These are phyloP conservation scores for Rhizopogon sp. DNA, from an alignment of 768 basidiomycete species.

Conservation along the genomic window DNA sequence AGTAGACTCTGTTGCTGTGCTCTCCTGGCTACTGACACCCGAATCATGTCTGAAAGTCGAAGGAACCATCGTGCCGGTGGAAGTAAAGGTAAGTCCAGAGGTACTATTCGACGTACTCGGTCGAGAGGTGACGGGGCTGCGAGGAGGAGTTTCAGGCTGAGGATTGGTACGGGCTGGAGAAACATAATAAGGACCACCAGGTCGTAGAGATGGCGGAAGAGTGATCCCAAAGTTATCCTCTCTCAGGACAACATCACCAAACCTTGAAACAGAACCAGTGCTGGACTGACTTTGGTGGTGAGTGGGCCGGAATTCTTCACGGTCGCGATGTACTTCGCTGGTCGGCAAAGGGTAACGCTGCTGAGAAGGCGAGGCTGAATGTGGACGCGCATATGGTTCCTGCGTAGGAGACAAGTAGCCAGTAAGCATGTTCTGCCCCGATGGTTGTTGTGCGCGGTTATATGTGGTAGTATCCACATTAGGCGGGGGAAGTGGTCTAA, in stretches of 20 bases:
- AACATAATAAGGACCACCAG: conserved; percentile 21
- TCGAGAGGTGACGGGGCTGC: conserved; percentile 54
- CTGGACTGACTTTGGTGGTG: conserved; percentile 24
- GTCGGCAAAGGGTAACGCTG: conserved; percentile 20
- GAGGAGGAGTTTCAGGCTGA: conserved; percentile 50
- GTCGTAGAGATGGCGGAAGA: conserved; percentile 22
- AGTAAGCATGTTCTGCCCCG: conserved; percentile 13
- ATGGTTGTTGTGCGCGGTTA: conserved; percentile 12
- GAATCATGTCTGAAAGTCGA: conserved; percentile 18
- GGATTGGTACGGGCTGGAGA: conserved; percentile 22
- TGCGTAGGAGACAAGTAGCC: conserved; percentile 39
- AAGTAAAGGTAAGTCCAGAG: conserved; percentile 17
- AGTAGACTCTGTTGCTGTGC: conserved; percentile 27
- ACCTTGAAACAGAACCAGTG: conserved; percentile 23
- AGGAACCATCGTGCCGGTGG: conserved; percentile 23
- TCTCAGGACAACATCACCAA: conserved; percentile 25
- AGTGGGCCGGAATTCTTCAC: conserved; percentile 23
- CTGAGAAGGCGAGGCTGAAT: conserved; percentile 44
- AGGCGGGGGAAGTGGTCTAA: conserved; percentile 26
- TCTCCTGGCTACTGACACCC: conserved; percentile 24
- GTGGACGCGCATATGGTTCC: conserved; percentile 60
- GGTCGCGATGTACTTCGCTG: conserved; percentile 20
- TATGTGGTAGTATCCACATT: conserved; percentile 14
- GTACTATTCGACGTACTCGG: conserved; percentile 30
- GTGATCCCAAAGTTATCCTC: conserved; percentile 23